These are phyloP conservation scores for Globisporangium paroecandrum DNA, from an alignment of 352 stramenopile genomes.

Conservation along the genomic window DNA sequence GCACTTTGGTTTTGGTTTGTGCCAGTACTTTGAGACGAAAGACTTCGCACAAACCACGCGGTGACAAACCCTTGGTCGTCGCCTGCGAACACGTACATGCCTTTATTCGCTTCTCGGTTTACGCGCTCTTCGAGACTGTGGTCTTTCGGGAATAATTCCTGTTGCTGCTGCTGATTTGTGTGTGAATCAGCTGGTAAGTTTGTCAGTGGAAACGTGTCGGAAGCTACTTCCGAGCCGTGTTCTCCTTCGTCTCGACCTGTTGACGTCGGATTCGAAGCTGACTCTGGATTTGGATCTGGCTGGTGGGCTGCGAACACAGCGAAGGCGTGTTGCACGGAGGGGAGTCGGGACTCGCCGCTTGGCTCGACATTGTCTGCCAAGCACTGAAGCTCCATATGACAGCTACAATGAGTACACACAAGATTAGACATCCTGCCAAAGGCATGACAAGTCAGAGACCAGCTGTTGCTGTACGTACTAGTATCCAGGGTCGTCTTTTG, in stretches of 20 bases:
- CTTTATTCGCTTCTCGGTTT: conserved; percentile 20
- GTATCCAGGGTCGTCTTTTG: conserved; percentile 14
- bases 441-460: too few relatives aligned
- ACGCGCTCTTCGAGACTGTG: conserved; percentile 31
- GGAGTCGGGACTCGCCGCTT: neutral
- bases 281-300: neutral
- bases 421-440: neutral
- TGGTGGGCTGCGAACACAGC: neutral
- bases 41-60: conserved; percentile 29
- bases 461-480: conserved; percentile 5
- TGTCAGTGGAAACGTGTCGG: conserved; percentile 12
- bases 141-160: conserved; percentile 17
- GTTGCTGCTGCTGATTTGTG: conserved; percentile 11
- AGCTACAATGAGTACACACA: conserved; percentile 3
- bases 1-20: neutral
- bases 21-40: neutral
- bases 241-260: neutral
- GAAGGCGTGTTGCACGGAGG: conserved; percentile 14
- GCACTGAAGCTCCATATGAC: conserved; percentile 13
- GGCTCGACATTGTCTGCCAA: neutral
- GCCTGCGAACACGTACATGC: conserved; percentile 35
- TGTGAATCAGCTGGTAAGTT: neutral
- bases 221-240: neutral
- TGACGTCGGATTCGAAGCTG: neutral
- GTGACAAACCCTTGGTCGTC: conserved; percentile 45